phyloP scores from a whole-genome alignment of 371 early-diverging fungal genomes.

The Gilbertella persicaria region DNA sequence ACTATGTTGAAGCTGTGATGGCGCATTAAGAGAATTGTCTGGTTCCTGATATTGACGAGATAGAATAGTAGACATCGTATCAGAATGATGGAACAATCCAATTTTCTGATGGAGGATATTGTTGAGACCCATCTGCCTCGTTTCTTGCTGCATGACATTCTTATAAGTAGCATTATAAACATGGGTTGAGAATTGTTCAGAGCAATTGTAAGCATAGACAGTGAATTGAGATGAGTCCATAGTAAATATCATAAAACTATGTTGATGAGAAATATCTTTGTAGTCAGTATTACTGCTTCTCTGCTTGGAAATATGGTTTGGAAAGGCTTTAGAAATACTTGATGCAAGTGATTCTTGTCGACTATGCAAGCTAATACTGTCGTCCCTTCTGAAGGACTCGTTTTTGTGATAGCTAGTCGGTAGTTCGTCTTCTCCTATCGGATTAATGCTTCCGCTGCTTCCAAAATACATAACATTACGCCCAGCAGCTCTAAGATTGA shows the following conservation, averaged over 20 bases:
- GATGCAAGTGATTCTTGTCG: conserved; percentile 44
- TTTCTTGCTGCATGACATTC: conserved; percentile 33
- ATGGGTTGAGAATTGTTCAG: conserved; percentile 53
- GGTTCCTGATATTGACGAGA: conserved; percentile 4
- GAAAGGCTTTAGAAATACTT: conserved; percentile 25
- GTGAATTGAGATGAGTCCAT: conserved; percentile 55
- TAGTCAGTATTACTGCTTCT: conserved; percentile 6
- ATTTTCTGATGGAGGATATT: conserved; percentile 71
- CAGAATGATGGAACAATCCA: conserved; percentile 66
- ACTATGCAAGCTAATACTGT: conserved; percentile 29
- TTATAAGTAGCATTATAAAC: conserved; percentile 45
- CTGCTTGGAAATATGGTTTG: conserved; percentile 32
- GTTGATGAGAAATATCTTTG: conserved; percentile 26
- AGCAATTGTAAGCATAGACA: conserved; percentile 73
- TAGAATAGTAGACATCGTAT: conserved; percentile 30
- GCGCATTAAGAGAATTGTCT: neutral
- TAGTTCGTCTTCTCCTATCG: conserved; percentile 13
- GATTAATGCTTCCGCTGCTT: conserved; percentile 2
- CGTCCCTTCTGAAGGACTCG: conserved; percentile 20
- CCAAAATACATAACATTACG: neutral
- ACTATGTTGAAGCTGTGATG: conserved; percentile 13
- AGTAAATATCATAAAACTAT: conserved; percentile 60
- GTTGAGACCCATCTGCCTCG: conserved; percentile 52
- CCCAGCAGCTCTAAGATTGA: neutral
- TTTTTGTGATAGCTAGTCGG: conserved; percentile 7